Conservation (phyloP, 495 filamentous ascomycete genomes). For the Daldinia bambusicola region DNA sequence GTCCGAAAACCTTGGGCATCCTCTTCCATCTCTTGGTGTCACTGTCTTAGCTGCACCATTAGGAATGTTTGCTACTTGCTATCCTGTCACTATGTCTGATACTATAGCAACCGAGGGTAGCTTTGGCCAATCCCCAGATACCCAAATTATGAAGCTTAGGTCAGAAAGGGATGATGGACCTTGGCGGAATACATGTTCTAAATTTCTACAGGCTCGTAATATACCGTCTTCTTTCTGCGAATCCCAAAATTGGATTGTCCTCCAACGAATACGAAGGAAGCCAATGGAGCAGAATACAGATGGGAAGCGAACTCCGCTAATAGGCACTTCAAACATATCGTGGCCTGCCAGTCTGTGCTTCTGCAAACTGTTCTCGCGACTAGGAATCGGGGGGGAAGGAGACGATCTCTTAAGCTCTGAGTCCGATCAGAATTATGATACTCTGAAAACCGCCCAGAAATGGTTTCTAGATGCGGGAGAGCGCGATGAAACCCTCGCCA, state of each 20-base stretch:
- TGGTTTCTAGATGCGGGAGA: constrained; percentile 69
- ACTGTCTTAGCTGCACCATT: constrained; percentile 58
- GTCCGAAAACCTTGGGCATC: constrained; percentile 50
- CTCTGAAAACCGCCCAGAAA: constrained; percentile 71
- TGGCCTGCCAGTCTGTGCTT: constrained; percentile 66
- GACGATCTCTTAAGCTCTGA: constrained; percentile 31
- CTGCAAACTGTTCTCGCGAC: constrained; percentile 49
- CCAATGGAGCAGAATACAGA: constrained; percentile 54
- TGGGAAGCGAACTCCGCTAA: constrained; percentile 54
- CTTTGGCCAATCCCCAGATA: constrained; percentile 59
- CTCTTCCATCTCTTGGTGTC: constrained; percentile 49
- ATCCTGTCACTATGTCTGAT: constrained; percentile 41
- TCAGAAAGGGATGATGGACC: constrained; percentile 53
- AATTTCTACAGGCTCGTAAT: constrained; percentile 55
- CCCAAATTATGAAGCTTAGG: constrained; percentile 52
- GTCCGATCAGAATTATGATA: constrained; percentile 60
- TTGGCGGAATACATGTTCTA: constrained; percentile 56
- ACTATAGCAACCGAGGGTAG: constrained; percentile 39
- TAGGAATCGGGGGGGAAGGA: constrained; percentile 37
- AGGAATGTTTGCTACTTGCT: constrained; percentile 57
- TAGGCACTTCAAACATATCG: constrained; percentile 50
- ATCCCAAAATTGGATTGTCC: constrained; percentile 40
- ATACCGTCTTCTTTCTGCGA: constrained; percentile 49
- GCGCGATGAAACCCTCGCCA: constrained; percentile 57
- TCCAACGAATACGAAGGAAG: constrained; percentile 49